Evolutionary conservation across 2,329 filamentous ascomycete genomes (phyloP), one percentile per base, ranked within the genome.

Genomic region (Daldinia sp.): DNA sequence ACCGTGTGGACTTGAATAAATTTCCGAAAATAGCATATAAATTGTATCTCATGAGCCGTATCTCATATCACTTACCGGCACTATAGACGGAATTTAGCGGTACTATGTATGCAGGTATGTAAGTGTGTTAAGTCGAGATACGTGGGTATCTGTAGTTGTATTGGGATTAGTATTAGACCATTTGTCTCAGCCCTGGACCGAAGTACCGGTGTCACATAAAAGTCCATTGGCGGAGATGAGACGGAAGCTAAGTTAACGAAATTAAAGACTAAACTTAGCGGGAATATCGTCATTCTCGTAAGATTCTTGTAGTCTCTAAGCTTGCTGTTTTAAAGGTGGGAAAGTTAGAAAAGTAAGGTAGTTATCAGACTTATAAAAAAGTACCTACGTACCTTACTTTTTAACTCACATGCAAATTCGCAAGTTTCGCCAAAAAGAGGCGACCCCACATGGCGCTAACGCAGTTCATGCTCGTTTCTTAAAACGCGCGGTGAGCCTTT

Each of bases 361-460:
- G 20, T 1, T 23, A 23, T 23, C 20, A 1, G 20, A 23, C 20
- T 23, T 42, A 18, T 42, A 26, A 46, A 46, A 46, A 41, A 13
- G 37, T 41, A 41, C 37, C 9, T 46, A 46, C 9, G 42, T 46
- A 46, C 18, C 20, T 9, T 46, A 46, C 41, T 13, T 20, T 42
- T 35, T 10, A 35, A 10, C 33, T 35, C 33, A 37, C n/a, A 37
- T 35, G n/a, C 20, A 10, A 37, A 37, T 54, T 54, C 51, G 51
- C 51, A 54, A 54, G 51, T 35, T 57, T 65, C 63, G 42, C 63
- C 63, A 20, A 54, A 65, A 61, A 51, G 46, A 10, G 63, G 51
- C 23, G 6, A 23, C 54, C 55, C 56, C 63, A 60, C 56, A 53
- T 46, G 30, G 30, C 62, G 46, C 26, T 65, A 54, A 54, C 20